Evolutionary conservation across 139 green algal genomes (phyloP), one percentile per base, ranked within the genome.

Genomic region (Chlorella sp.): DNA sequence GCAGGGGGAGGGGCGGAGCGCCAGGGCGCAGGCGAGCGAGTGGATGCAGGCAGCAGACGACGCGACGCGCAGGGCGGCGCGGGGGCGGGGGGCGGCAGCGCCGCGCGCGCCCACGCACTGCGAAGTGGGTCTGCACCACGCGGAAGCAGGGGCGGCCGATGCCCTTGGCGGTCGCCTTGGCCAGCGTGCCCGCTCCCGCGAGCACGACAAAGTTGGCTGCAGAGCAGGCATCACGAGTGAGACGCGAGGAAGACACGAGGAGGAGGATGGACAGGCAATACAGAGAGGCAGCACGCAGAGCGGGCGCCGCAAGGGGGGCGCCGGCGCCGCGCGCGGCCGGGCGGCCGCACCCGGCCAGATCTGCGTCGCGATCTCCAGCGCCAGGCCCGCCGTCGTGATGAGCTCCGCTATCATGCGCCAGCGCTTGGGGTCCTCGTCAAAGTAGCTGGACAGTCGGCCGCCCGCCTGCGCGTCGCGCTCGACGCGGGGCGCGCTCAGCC

Each of bases 61-160:
- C 6, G 31, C 31, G 59, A 8, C 29, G 29, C n/a, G n/a, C n/a
- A n/a, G n/a, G n/a, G n/a, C n/a, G n/a, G n/a, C n/a, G n/a, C n/a
- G n/a, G n/a, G n/a, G n/a, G n/a, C n/a, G n/a, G n/a, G n/a, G n/a
- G n/a, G n/a, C n/a, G n/a, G n/a, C n/a, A n/a, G n/a, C n/a, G n/a
- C n/a, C n/a, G 25, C 40, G 27, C 21, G 8, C 8, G n/a, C 15
- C 6, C 11, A 29, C 62, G 8, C 2, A 36, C 45, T 15, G 90
- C 86, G 74, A 95, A 95, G 76, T 97, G 87, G 19, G 88, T 89
- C 81, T 96, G 92, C n/a, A 97, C 84, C 41, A 95, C 90, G 27
- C 92, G 74, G 83, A 97, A 97, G 59, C 88, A 90, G 0, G 93
- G 93, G 46, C 87, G 89, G 15, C 87, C 90, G 81, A 96, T 90